Percentiles rank a stretch among this genome's conserved stretches.
These are phyloP conservation scores for Apophysomyces sp. DNA, from an alignment of 371 early-diverging fungal species.

Conservation along the genomic window DNA sequence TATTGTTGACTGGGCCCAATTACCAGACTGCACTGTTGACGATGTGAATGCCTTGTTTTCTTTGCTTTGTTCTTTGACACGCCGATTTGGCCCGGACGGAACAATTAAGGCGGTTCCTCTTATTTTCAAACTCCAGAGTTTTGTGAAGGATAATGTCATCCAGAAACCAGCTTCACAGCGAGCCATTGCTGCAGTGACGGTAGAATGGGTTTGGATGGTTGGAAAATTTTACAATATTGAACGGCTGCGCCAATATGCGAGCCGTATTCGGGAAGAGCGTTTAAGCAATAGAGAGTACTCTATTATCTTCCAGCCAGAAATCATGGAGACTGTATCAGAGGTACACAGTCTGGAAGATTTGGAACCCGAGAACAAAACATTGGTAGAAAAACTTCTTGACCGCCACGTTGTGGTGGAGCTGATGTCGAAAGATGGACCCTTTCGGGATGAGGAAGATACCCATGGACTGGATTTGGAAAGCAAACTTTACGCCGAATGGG, in stretches of 20 bases:
- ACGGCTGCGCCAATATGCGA: conserved; percentile 27
- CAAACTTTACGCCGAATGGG: conserved; percentile 44
- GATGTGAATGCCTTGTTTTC: conserved; percentile 62
- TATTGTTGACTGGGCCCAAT: conserved; percentile 57
- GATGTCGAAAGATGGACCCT: conserved; percentile 39
- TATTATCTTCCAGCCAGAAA: conserved; percentile 18
- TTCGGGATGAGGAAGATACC: conserved; percentile 46
- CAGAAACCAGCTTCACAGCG: conserved; percentile 49
- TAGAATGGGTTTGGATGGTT: conserved; percentile 52
- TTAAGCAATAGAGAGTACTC: conserved; percentile 37
- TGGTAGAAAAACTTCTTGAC: conserved; percentile 30
- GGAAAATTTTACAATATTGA: conserved; percentile 36
- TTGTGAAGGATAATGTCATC: conserved; percentile 31
- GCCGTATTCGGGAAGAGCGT: conserved; percentile 31
- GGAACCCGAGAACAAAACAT: conserved; percentile 21
- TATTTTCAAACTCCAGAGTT: conserved; percentile 58
- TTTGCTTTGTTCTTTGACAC: conserved; percentile 50
- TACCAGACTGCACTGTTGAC: conserved; percentile 46
- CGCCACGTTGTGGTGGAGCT: conserved; percentile 32
- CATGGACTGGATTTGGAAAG: conserved; percentile 46
- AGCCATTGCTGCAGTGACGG: conserved; percentile 56
- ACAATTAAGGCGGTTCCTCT: conserved; percentile 64
- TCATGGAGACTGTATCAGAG: conserved; percentile 4
- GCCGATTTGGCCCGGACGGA: conserved; percentile 59
- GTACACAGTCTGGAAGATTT: conserved; percentile 23